A percentile compares a stretch with the other conserved stretches of the same genome.
phyloP scores from a whole-genome alignment of 2,329 filamentous ascomycete genomes.

The Pseudocercospora vitis region DNA sequence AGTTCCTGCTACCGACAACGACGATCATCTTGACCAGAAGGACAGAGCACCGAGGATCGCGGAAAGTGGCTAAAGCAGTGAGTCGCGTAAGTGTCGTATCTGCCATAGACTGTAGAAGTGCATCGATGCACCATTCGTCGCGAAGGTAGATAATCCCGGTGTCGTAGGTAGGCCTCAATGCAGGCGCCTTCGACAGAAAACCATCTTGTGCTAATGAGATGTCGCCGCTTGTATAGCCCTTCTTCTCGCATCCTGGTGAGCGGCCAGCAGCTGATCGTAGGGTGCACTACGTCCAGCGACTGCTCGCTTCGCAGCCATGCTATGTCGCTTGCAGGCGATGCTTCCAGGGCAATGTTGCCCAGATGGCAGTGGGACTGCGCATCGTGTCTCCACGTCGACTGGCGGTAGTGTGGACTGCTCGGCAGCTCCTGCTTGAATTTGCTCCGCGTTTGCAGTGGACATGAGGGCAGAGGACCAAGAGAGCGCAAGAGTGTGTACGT shows the following conservation, averaged over 20 bases:
- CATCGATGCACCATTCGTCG: no score
- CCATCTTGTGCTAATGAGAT: not conserved
- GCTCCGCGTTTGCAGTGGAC: no score
- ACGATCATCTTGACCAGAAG: not conserved
- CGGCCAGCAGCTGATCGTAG: conserved; percentile 3
- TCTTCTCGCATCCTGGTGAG: not conserved
- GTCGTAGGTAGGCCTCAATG: no score
- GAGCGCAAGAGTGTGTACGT: no score
- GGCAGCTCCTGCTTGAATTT: not conserved
- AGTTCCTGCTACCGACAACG: not conserved
- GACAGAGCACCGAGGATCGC: not conserved
- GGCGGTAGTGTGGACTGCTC: not conserved
- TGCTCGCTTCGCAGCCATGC: conserved; percentile 5
- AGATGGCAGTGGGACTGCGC: not conserved
- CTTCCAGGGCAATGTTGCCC: not conserved
- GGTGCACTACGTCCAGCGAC: conserved; percentile 1
- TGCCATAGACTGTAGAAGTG: not conserved
- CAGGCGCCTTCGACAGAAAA: no score
- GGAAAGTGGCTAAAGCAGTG: not conserved
- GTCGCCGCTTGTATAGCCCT: not conserved
- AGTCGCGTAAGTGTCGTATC: not conserved
- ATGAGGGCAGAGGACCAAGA: no score
- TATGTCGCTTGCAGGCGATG: conserved; percentile 7
- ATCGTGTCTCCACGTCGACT: conserved; percentile 1
- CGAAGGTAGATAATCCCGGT: no score